These are phyloP conservation scores for Lodderomyces metapsilosis DNA, from an alignment of 1,139 yeast genomes.

Conservation along the genomic window DNA sequence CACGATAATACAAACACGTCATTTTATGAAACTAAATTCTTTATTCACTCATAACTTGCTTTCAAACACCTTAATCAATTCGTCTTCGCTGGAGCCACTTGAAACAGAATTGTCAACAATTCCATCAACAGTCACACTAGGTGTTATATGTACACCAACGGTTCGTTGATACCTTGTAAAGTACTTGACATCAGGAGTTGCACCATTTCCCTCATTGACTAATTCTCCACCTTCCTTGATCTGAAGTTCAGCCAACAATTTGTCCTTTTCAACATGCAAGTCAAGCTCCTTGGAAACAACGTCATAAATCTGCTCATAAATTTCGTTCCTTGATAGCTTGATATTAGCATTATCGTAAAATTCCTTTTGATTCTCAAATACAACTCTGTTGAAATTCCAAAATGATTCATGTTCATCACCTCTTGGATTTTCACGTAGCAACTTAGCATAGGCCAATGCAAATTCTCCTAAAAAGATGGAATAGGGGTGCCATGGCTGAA, in stretches of 20 bases:
- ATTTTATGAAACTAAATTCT: too few relatives aligned
- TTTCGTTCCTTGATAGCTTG: conserved; percentile 53
- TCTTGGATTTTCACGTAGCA: conserved; percentile 41
- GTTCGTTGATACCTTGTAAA: conserved; percentile 74
- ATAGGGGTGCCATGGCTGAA: conserved; percentile 87
- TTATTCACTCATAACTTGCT: conserved; percentile 9
- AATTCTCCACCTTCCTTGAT: conserved; percentile 28
- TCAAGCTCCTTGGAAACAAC: conserved; percentile 42
- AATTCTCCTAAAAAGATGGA: conserved; percentile 71
- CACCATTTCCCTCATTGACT: conserved; percentile 57
- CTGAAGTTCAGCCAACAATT: conserved; percentile 33
- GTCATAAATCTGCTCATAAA: conserved; percentile 54
- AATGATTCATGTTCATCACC: conserved; percentile 33
- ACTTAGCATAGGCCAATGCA: conserved; percentile 61
- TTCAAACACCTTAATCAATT: conserved; percentile 30
- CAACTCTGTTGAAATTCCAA: conserved; percentile 58
- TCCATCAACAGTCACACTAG: conserved; percentile 77
- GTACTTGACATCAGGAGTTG: conserved; percentile 65
- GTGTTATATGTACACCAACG: conserved; percentile 79
- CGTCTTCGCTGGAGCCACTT: conserved; percentile 37
- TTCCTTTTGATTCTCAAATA: conserved; percentile 52
- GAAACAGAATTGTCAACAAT: conserved; percentile 42
- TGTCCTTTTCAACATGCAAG: conserved; percentile 36
- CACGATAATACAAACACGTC: too few relatives aligned
- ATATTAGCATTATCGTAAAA: conserved; percentile 65